Base-by-base conservation (phyloP, 495 filamentous ascomycete species). In the Aspergillus leporis region DNA sequence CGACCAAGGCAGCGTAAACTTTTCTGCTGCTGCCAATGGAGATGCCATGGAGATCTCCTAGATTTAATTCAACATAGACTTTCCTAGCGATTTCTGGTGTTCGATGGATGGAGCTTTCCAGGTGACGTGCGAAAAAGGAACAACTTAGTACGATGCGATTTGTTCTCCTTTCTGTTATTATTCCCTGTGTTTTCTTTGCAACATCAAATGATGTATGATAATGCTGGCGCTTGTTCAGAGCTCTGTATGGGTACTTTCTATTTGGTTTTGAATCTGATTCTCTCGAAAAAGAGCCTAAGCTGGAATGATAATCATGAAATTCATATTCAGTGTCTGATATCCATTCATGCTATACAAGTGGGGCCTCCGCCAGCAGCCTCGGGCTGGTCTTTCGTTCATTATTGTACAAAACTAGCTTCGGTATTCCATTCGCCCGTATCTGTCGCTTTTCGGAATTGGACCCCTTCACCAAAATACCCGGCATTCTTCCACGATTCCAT, bases 381-480 rank as follows among this genome's bases (percentile, higher is more conserved):
- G 25, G 25, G 25, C 43, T 13, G 7, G 7, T 0, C 5, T 23
- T 23, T n/a, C 5, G 3, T 21, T 51, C 40, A 60, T 56, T 62
- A 53, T 82, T 68, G 87, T 67, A 83, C 75, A 81, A 92, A 93
- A 55, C 76, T 78, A 18, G 81, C 83, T 14, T 80, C 61, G 41
- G 79, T 73, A 41, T 70, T 85, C 92, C 92, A 97, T 32, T 72
- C 69, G 40, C 66, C 67, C 25, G 81, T 76, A 30, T 83, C 81
- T 13, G 84, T 87, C 5, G 76, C 83, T 43, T 73, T 78, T 53
- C 88, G 78, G 67, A 98, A 98, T 70, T 98, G 93, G 23, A 96
- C 90, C 0, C 91, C 93, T 63, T 96, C 90, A 2, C 87, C 91
- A 75, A 98, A 98, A 63, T 97, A 98, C 5, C 95, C 95, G 12